phyloP scores from a whole-genome alignment of 2,329 filamentous ascomycete species.

The Exophiala viscosa region DNA sequence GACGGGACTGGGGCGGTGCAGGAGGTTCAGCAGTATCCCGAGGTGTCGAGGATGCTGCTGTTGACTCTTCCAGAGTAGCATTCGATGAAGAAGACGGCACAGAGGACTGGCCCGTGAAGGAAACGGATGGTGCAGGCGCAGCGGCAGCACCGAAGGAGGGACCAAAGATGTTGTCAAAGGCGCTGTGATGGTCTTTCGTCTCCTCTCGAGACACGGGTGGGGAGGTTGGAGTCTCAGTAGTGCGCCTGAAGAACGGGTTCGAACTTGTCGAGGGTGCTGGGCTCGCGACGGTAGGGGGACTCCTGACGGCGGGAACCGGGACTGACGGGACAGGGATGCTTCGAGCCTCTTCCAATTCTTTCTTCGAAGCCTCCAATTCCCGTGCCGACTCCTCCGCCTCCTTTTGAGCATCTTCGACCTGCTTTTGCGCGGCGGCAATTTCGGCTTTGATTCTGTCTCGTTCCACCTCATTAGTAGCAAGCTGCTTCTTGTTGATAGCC shows the following conservation, averaged over 20 bases:
- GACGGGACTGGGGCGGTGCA: constrained; percentile 67
- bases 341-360: constrained; percentile 24
- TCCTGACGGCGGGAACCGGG: constrained; percentile 20
- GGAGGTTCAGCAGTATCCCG: constrained; percentile 41
- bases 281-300: constrained; percentile 31
- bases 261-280: constrained; percentile 63
- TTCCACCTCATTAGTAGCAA: constrained; percentile 83
- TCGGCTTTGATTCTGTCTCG: constrained; percentile 82
- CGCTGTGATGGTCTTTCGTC: constrained; percentile 41
- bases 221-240: constrained; percentile 45
- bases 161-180: constrained; percentile 85
- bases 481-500: constrained; percentile 97
- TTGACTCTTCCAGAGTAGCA: constrained; percentile 24
- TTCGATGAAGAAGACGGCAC: constrained; percentile 51
- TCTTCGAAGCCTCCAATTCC: constrained; percentile 42
- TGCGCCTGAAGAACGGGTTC: constrained; percentile 87
- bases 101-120: constrained; percentile 51
- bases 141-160: constrained; percentile 56
- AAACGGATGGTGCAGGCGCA: constrained; percentile 58
- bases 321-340: constrained; percentile 20
- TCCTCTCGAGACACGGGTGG: constrained; percentile 15
- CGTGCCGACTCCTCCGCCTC: constrained; percentile 40
- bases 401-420: constrained; percentile 57
- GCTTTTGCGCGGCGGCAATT: constrained; percentile 63
- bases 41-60: constrained; percentile 31